A percentile compares a stretch with the other conserved stretches of the same genome.
phyloP scores from a whole-genome alignment of 305 asterid species.

The Petunia hybrid region DNA sequence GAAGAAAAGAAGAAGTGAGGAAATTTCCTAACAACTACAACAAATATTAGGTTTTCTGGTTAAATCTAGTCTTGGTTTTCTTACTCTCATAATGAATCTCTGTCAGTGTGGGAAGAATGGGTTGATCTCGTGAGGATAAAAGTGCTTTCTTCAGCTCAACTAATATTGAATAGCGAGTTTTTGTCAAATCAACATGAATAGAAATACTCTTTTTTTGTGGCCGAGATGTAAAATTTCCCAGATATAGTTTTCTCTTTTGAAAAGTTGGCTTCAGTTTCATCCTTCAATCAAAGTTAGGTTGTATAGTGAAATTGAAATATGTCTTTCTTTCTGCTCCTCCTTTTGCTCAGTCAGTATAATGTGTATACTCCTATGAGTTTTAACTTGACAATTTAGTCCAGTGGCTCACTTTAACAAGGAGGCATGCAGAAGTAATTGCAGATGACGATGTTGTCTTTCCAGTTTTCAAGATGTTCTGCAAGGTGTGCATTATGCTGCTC shows the following conservation, averaged over 20 bases:
- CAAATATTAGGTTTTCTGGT: not conserved
- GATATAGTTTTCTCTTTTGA: not conserved
- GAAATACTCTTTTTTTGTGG: not conserved
- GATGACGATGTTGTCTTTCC: conserved; percentile 71
- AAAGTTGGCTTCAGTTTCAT: not conserved
- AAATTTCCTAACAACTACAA: too few species aligned
- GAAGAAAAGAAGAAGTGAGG: too few species aligned
- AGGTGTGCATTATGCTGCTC: conserved; percentile 50
- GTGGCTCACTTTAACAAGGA: conserved; percentile 88
- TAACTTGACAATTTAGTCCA: conserved; percentile 41
- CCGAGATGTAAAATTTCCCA: not conserved
- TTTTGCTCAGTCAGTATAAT: not conserved
- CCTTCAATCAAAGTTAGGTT: not conserved
- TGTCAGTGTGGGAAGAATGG: not conserved
- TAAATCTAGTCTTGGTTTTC: not conserved
- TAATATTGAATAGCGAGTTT: not conserved
- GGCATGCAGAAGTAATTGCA: conserved; percentile 77
- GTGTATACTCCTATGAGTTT: not conserved
- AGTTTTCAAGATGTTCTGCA: conserved; percentile 76
- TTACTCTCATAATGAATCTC: not conserved
- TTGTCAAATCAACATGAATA: not conserved
- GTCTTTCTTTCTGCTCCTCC: not conserved
- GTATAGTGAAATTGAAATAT: not conserved
- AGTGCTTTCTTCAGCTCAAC: not conserved
- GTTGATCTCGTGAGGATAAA: not conserved